Conservation (phyloP, 2,329 filamentous ascomycete genomes). For the Fusarium sp. region DNA sequence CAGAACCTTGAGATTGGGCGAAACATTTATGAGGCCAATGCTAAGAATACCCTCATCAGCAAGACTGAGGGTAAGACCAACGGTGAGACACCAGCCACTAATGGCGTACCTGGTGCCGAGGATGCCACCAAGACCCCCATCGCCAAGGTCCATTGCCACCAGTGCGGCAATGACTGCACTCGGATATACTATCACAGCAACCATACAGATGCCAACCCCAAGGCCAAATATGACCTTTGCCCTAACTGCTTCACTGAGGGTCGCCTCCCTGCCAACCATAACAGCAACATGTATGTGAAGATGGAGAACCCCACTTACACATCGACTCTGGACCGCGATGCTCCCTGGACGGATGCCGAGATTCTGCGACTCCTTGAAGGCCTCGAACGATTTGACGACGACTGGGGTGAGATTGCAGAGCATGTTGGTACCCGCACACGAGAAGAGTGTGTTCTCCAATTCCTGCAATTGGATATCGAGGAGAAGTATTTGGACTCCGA, state of each 20-base stretch:
- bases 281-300: conserved; percentile 84
- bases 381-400: conserved; percentile 92
- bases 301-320: conserved; percentile 90
- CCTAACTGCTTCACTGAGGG: conserved; percentile 90
- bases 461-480: conserved; percentile 95
- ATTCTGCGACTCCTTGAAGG: conserved; percentile 90
- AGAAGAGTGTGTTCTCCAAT: conserved; percentile 97
- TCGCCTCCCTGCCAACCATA: conserved; percentile 83
- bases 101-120: conserved; percentile 71
- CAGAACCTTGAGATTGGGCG: conserved; percentile 93
- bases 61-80: conserved; percentile 79
- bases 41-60: conserved; percentile 79
- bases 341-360: conserved; percentile 92
- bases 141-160: conserved; percentile 83
- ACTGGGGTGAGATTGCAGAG: conserved; percentile 93
- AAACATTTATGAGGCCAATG: conserved; percentile 94
- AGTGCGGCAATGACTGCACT: conserved; percentile 91
- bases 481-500: conserved; percentile 95
- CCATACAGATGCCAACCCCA: conserved; percentile 68
- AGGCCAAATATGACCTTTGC: conserved; percentile 88
- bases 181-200: conserved; percentile 71
- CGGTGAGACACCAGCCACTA: conserved; percentile 76
- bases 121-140: conserved; percentile 75
- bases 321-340: conserved; percentile 82
- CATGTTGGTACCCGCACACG: conserved; percentile 91